Percentiles rank a stretch among this genome's conserved stretches.
Conservation (phyloP, 2,329 filamentous ascomycete genomes). For the Fusarium pseudonygamai region DNA sequence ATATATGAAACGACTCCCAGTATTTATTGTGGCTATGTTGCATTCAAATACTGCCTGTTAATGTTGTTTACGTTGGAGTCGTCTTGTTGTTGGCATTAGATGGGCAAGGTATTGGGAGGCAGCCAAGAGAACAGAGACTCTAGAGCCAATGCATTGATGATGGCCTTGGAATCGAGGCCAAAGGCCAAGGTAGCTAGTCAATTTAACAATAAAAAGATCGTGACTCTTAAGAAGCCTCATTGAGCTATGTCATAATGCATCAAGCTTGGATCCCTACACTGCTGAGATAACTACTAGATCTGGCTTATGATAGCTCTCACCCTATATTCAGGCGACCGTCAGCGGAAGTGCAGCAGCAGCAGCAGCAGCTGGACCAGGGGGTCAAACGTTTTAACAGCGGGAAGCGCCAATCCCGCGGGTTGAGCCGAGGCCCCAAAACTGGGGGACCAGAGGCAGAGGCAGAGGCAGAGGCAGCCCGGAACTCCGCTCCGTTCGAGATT, state of each 20-base stretch:
- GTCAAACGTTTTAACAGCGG: slow-evolving; percentile 2
- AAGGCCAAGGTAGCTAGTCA: not conserved
- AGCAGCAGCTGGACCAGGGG: slow-evolving; percentile 6
- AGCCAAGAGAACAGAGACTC: slow-evolving; percentile 12
- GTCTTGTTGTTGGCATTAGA: not conserved
- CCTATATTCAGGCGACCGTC: slow-evolving; percentile 24
- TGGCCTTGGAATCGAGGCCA: not conserved
- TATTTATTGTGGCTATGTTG: not conserved
- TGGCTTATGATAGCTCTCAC: not conserved
- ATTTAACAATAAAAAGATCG: not conserved
- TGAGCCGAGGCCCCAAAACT: slow-evolving; percentile 24
- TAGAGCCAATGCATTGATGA: not conserved
- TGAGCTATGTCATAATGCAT: slow-evolving; percentile 11
- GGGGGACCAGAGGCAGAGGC: slow-evolving; percentile 32
- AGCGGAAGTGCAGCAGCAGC: slow-evolving; percentile 25
- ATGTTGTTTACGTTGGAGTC: not conserved
- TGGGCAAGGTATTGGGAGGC: slow-evolving; percentile 14
- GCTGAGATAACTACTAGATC: slow-evolving; percentile 29
- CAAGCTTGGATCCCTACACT: slow-evolving; percentile 25
- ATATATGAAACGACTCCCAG: not conserved
- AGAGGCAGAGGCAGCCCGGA: slow-evolving; percentile 35
- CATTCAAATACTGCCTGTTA: not conserved
- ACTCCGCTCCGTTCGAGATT: slow-evolving; percentile 6
- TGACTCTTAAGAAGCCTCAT: not conserved
- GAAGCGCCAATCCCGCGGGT: slow-evolving; percentile 28